These are phyloP conservation scores for Tetracladium setigerum DNA, from an alignment of 495 filamentous ascomycete genomes.

Conservation along the genomic window DNA sequence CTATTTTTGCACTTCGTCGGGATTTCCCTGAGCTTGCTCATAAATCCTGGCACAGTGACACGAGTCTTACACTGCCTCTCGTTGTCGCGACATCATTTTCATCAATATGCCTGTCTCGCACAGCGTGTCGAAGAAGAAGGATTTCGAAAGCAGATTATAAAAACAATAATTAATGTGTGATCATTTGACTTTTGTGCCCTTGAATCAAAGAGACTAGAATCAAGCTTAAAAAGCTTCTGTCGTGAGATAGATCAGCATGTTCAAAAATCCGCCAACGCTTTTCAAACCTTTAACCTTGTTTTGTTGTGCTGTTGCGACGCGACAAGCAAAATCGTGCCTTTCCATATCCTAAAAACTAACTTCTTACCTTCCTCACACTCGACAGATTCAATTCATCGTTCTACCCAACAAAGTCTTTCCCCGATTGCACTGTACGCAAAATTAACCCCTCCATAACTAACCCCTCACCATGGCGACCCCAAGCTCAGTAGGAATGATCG, in stretches of 20 bases:
- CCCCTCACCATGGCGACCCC: too few species aligned
- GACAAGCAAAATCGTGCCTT: slow-evolving; percentile 20
- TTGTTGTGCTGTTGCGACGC: slow-evolving; percentile 46
- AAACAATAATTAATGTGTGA: too few species aligned
- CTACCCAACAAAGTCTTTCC: neutral
- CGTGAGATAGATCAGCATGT: too few species aligned
- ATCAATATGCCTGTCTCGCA: slow-evolving; percentile 43
- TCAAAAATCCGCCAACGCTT: too few species aligned
- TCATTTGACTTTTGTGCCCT: too few species aligned
- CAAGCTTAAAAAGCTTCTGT: too few species aligned
- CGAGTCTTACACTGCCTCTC: slow-evolving; percentile 83
- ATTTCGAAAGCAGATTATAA: too few species aligned
- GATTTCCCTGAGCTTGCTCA: slow-evolving; percentile 78
- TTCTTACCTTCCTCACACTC: too few species aligned
- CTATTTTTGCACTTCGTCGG: slow-evolving; percentile 59
- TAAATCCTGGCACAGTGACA: slow-evolving; percentile 67
- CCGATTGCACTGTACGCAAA: neutral
- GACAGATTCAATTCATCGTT: neutral
- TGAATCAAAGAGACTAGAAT: too few species aligned
- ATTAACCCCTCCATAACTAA: neutral
- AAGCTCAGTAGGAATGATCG: slow-evolving; percentile 42
- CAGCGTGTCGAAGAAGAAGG: slow-evolving; percentile 55
- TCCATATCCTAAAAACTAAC: neutral
- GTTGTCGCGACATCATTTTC: slow-evolving; percentile 64
- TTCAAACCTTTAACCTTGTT: neutral